phyloP scores from a whole-genome alignment of 345 rosid genomes.

The Corchorus capsularis region DNA sequence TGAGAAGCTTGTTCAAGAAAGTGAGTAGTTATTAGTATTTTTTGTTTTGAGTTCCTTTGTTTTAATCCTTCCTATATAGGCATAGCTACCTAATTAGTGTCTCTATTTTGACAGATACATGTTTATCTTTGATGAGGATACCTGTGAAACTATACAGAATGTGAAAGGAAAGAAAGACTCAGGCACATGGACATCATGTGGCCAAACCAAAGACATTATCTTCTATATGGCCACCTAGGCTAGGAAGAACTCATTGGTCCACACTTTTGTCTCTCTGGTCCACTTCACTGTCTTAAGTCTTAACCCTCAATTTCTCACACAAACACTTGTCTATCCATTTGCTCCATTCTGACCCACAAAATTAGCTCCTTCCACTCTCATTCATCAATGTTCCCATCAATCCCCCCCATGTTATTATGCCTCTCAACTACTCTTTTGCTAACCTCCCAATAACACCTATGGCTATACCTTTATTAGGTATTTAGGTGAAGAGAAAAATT shows the following conservation, averaged over 20 bases:
- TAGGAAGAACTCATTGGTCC: background rate
- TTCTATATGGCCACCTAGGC: background rate
- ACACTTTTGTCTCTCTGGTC: background rate
- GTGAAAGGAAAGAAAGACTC: slow-evolving; percentile 1
- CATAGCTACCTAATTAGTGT: background rate
- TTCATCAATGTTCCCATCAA: background rate
- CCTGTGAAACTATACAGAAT: background rate
- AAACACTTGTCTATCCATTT: slow-evolving; percentile 7
- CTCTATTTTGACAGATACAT: slow-evolving; percentile 10
- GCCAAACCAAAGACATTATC: background rate
- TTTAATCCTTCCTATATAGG: background rate
- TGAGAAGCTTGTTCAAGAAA: background rate
- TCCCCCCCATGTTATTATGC: slow-evolving; percentile 3
- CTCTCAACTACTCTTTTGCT: too few relatives aligned
- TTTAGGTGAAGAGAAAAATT: too few relatives aligned
- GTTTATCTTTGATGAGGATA: slow-evolving; percentile 2
- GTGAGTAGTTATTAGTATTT: background rate
- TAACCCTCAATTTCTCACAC: background rate
- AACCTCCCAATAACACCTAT: too few relatives aligned
- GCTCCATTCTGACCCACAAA: too few relatives aligned
- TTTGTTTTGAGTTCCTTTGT: background rate
- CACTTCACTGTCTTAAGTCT: background rate
- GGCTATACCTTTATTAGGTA: too few relatives aligned
- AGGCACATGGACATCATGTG: slow-evolving; percentile 34
- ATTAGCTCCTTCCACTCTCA: too few relatives aligned